Conservation (phyloP, 2,329 filamentous ascomycete genomes). For the Beauveria sp. region DNA sequence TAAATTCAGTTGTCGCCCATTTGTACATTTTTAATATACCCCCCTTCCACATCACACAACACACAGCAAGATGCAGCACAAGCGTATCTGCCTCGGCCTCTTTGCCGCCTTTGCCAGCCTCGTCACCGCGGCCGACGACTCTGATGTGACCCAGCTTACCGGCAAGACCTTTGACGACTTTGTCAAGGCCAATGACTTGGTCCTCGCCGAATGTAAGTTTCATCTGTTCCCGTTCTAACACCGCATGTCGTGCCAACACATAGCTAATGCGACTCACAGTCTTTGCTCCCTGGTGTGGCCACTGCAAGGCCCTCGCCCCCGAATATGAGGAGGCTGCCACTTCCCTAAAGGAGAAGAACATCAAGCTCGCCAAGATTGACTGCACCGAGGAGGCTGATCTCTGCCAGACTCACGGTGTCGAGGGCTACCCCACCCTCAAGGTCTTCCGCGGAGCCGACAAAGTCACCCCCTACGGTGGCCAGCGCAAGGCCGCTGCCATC, state of each 20-base stretch:
- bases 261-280: slow-evolving; percentile 45
- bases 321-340: slow-evolving; percentile 87
- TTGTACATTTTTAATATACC: slow-evolving; percentile 9
- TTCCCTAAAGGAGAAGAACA: slow-evolving; percentile 78
- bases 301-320: slow-evolving; percentile 96
- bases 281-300: slow-evolving; percentile 94
- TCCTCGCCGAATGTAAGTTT: slow-evolving; percentile 83
- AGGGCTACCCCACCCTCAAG: slow-evolving; percentile 98
- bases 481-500: slow-evolving; percentile 75
- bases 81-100: slow-evolving; percentile 45
- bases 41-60: slow-evolving; percentile 9
- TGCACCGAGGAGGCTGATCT: slow-evolving; percentile 92
- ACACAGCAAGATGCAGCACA: slow-evolving; percentile 38
- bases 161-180: slow-evolving; percentile 83
- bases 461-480: slow-evolving; percentile 74
- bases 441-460: slow-evolving; percentile 90
- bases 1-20: slow-evolving; percentile 18
- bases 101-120: slow-evolving; percentile 47
- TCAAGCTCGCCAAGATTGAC: slow-evolving; percentile 80
- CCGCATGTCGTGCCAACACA: slow-evolving; percentile 12
- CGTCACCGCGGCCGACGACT: slow-evolving; percentile 53
- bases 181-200: slow-evolving; percentile 76
- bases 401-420: slow-evolving; percentile 82
- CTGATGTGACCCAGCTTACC: slow-evolving; percentile 79
- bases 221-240: not conserved